Evolutionary conservation across 306 rosid species (phyloP).

Genomic region (Gastrolobium bilobum): DNA sequence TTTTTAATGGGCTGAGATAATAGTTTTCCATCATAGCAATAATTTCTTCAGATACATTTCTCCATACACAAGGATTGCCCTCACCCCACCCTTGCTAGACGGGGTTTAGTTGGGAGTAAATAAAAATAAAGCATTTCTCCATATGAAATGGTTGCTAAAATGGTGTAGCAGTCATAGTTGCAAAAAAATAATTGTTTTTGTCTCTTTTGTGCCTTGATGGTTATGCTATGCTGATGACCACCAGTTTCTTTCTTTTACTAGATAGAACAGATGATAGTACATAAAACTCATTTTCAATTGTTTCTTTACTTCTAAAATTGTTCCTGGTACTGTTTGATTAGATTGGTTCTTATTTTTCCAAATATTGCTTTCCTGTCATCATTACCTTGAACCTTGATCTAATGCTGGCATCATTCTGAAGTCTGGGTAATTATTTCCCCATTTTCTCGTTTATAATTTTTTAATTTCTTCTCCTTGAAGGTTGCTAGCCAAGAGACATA

Average conservation of each 20-base stretch:
- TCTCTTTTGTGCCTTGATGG: slow-evolving; percentile 17
- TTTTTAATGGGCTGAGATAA: slow-evolving; percentile 5
- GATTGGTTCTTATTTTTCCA: slow-evolving; percentile 23
- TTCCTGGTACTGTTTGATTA: slow-evolving; percentile 20
- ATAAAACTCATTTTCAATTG: slow-evolving; percentile 10
- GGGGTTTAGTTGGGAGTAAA: too few relatives aligned
- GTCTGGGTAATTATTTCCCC: slow-evolving; percentile 27
- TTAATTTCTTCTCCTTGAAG: slow-evolving; percentile 61
- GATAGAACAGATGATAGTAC: slow-evolving; percentile 11
- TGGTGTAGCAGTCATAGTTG: neutral
- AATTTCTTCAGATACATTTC: slow-evolving; percentile 3
- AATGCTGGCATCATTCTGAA: slow-evolving; percentile 45
- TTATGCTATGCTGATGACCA: neutral
- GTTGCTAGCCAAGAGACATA: slow-evolving; percentile 98
- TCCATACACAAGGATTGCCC: neutral
- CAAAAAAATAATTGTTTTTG: neutral
- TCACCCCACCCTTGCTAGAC: too few relatives aligned
- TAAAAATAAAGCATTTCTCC: neutral
- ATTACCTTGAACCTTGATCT: slow-evolving; percentile 39
- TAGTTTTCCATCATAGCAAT: neutral
- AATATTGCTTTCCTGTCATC: slow-evolving; percentile 9
- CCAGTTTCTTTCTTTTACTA: slow-evolving; percentile 11
- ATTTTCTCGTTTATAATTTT: slow-evolving; percentile 16
- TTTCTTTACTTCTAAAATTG: slow-evolving; percentile 18
- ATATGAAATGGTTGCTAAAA: slow-evolving; percentile 7